Percentiles rank a stretch among this genome's conserved stretches.
Conservation (phyloP, 2,329 filamentous ascomycete genomes). For the Phialophora expanda region DNA sequence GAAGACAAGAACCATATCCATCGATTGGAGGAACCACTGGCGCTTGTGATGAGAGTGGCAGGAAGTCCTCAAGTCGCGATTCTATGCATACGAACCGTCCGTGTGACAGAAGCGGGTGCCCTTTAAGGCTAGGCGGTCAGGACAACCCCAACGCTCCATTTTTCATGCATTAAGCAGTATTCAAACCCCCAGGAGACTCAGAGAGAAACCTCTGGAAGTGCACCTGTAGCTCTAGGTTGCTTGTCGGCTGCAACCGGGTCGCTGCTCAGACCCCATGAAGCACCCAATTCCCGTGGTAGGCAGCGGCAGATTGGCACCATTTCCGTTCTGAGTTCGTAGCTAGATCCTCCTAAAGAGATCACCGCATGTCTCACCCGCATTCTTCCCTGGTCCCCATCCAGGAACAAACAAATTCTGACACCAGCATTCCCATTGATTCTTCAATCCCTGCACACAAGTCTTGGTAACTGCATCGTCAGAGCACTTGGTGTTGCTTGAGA, state of each 20-base stretch:
- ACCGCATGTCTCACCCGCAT: background rate
- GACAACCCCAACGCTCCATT: background rate
- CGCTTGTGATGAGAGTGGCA: background rate
- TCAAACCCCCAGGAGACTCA: background rate
- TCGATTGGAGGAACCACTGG: background rate
- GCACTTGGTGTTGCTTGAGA: background rate
- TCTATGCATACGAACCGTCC: background rate
- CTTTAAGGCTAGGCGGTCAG: background rate
- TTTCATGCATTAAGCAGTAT: background rate
- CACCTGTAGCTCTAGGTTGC: background rate
- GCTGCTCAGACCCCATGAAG: background rate
- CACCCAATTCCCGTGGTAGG: background rate
- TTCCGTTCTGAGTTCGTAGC: background rate
- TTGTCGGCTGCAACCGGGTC: background rate
- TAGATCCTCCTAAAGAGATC: background rate
- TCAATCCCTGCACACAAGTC: background rate
- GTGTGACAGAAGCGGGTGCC: background rate
- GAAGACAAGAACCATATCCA: background rate
- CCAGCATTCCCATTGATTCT: slow-evolving; percentile 6
- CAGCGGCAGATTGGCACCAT: background rate
- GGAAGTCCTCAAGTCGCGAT: background rate
- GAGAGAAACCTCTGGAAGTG: background rate
- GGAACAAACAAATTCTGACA: background rate
- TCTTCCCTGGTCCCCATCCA: slow-evolving; percentile 18
- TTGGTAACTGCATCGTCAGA: background rate